A percentile compares a stretch with the other conserved stretches of the same genome.
These are phyloP conservation scores for Cryptosporidium baileyi DNA, from an alignment of 169 alveolate species.

Conservation along the genomic window DNA sequence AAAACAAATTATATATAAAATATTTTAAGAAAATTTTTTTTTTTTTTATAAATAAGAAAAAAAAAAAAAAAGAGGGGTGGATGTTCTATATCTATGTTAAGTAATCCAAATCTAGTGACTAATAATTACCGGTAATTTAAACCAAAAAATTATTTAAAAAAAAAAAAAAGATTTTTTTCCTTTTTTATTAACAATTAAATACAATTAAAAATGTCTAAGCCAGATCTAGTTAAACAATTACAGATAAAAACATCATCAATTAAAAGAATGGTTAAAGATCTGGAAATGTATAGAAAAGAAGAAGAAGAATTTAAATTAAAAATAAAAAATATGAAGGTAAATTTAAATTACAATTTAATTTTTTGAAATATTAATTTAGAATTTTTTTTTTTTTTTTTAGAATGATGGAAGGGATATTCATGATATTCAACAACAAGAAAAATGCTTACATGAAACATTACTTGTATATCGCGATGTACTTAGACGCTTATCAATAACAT, in stretches of 20 bases:
- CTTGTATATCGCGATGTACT: slow-evolving; percentile 63
- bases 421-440: slow-evolving; percentile 68
- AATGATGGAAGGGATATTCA: slow-evolving; percentile 45
- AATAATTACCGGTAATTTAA: no score
- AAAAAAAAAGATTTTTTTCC: no score
- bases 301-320: slow-evolving; percentile 46
- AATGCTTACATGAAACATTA: slow-evolving; percentile 58
- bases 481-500: neutral
- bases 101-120: no score
- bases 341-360: neutral
- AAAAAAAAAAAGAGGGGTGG: neutral
- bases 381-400: neutral
- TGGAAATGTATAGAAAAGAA: slow-evolving; percentile 51
- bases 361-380: neutral
- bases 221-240: slow-evolving; percentile 2
- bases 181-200: no score
- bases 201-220: slow-evolving; percentile 19
- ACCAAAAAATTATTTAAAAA: no score
- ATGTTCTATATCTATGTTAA: no score
- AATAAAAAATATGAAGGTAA: slow-evolving; percentile 55
- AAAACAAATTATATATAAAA: no score
- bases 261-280: slow-evolving; percentile 49
- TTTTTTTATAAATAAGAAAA: no score
- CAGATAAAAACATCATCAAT: slow-evolving; percentile 38
- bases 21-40: no score